A percentile compares a stretch with the other conserved stretches of the same genome.
Evolutionary conservation across 805 yeast genomes (phyloP).

Genomic region (Cyberlindnera subsufficiens): DNA sequence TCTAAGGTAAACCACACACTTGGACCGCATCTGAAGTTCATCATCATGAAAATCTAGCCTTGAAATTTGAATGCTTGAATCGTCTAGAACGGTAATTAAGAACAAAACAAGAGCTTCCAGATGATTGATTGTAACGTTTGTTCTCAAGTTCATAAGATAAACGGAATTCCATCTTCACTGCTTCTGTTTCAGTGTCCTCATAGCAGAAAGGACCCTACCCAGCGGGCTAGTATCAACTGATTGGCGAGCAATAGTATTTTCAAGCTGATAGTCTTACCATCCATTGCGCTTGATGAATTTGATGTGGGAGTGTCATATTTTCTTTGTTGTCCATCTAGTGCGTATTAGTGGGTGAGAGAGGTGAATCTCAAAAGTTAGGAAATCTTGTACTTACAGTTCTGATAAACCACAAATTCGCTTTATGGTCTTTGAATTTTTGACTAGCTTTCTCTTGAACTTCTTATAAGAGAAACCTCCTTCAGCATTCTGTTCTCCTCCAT

Average conservation of each 20-base stretch:
- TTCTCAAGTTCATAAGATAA: neutral
- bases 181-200: neutral
- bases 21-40: too few relatives aligned
- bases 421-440: neutral
- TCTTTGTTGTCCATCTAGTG: too few relatives aligned
- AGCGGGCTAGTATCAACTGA: neutral
- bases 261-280: neutral
- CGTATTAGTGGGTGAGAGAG: neutral
- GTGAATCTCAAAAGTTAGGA: neutral
- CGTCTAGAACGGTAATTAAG: too few relatives aligned
- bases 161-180: neutral
- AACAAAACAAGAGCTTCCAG: neutral
- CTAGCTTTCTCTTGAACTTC: neutral
- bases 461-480: too few relatives aligned
- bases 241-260: neutral
- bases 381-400: neutral
- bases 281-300: neutral
- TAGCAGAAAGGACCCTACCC: neutral
- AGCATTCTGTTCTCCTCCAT: neutral
- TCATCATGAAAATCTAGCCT: too few relatives aligned
- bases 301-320: neutral
- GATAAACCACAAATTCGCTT: neutral
- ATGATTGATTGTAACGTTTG: neutral
- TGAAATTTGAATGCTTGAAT: too few relatives aligned
- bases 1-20: too few relatives aligned